Base-by-base conservation (phyloP, 1,284 basidiomycete species). In the Taiwanofungus camphoratus region DNA sequence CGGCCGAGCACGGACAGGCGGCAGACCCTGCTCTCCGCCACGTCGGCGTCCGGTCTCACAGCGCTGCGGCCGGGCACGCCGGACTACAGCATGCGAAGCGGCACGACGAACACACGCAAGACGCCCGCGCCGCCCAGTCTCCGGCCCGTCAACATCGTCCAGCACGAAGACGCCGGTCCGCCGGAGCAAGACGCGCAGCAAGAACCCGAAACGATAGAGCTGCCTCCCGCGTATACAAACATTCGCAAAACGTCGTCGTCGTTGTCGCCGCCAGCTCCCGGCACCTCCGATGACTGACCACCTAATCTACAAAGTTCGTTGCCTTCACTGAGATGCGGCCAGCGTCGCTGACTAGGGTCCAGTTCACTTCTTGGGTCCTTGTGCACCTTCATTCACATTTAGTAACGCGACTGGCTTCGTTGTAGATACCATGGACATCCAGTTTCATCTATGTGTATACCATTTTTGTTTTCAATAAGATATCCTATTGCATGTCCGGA, bases 221-320 rank as follows among this genome's bases (percentile, higher is more conserved):
- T 89, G 36, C 86, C 86, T 12, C 86, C 86, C 4, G 85, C 86
- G 27, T 89, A 89, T 60, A 84, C 80, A 39, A 59, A 67, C 31
- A 33, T 33, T 16, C 31, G 31, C 8, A 9, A 16, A 7, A 16
- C 31, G 31, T 18, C 9, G 31, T 16, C 31, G 31, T 16, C 31
- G 16, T 16, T 16, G 31, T 16, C 31, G 11, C 31, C 31, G n/a
- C n/a, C n/a, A n/a, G n/a, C n/a, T n/a, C n/a, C n/a, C n/a, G n/a
- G n/a, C n/a, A n/a, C n/a, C n/a, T n/a, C n/a, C n/a, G n/a, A n/a
- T n/a, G n/a, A n/a, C n/a, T n/a, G n/a, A n/a, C n/a, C n/a, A n/a
- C n/a, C n/a, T n/a, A n/a, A n/a, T n/a, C n/a, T n/a, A n/a, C n/a
- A n/a, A n/a, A n/a, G n/a, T n/a, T n/a, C n/a, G n/a, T n/a, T n/a